Conservation (phyloP, 2,329 filamentous ascomycete genomes). For the Aspergillaceae sp. region DNA sequence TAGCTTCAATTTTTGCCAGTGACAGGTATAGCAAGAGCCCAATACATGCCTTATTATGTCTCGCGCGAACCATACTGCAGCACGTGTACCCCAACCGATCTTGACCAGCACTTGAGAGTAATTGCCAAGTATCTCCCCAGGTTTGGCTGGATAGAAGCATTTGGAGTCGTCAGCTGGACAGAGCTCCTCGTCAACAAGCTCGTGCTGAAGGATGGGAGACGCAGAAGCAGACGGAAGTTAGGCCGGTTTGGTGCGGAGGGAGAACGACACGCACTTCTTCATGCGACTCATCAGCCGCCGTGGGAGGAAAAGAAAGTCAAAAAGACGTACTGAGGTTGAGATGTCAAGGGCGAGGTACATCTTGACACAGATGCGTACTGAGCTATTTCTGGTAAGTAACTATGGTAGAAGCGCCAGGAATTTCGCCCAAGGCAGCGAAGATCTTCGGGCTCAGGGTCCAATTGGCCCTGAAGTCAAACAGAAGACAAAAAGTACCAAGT, state of each 20-base stretch:
- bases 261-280: conserved; percentile 3
- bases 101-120: conserved; percentile 20
- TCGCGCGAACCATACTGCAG: conserved; percentile 23
- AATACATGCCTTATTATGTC: conserved; percentile 18
- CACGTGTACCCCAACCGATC: conserved; percentile 22
- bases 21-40: conserved; percentile 7
- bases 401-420: too few species aligned
- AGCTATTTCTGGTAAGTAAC: too few species aligned
- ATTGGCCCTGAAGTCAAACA: too few species aligned
- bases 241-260: conserved; percentile 20
- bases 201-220: conserved; percentile 14
- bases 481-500: too few species aligned
- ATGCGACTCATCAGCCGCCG: neutral
- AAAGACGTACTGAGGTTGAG: too few species aligned
- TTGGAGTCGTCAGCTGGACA: conserved; percentile 20
- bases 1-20: conserved; percentile 1
- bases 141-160: conserved; percentile 21
- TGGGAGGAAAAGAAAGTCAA: too few species aligned
- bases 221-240: conserved; percentile 14
- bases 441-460: too few species aligned
- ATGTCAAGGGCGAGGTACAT: too few species aligned
- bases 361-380: too few species aligned
- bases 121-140: conserved; percentile 20
- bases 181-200: conserved; percentile 22
- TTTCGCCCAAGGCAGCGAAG: too few species aligned